Evolutionary conservation across 345 rosid species (phyloP).

Genomic region (Turnera subulata): DNA sequence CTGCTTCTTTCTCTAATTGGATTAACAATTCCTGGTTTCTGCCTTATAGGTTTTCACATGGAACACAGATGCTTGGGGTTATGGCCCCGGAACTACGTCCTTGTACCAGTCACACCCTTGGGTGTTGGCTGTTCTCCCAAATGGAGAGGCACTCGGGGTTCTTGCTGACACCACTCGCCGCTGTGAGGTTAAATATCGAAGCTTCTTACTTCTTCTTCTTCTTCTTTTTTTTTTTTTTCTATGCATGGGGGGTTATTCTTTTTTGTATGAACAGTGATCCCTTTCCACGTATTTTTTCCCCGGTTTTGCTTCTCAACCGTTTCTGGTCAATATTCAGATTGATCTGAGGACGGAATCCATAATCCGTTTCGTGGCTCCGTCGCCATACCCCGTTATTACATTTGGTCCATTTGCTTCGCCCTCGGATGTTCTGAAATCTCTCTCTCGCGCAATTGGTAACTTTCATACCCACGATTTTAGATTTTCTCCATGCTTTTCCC

Average conservation of each 20-base stretch:
- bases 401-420: constrained; percentile 87
- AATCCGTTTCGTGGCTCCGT: constrained; percentile 45
- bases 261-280: too few species aligned
- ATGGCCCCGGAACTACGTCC: constrained; percentile 79
- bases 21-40: neutral
- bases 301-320: constrained; percentile 1
- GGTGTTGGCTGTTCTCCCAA: constrained; percentile 81
- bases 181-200: constrained; percentile 60
- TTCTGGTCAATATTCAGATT: constrained; percentile 47
- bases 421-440: constrained; percentile 58
- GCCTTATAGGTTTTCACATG: constrained; percentile 67
- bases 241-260: too few species aligned
- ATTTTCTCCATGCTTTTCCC: constrained; percentile 1
- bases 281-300: neutral
- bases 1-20: neutral
- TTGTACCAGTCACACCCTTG: constrained; percentile 97
- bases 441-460: constrained; percentile 79
- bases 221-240: too few species aligned
- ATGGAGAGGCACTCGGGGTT: constrained; percentile 79
- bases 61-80: constrained; percentile 90
- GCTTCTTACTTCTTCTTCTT: neutral
- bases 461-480: constrained; percentile 9
- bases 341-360: constrained; percentile 64
- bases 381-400: constrained; percentile 72
- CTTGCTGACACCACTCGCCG: constrained; percentile 84